Evolutionary conservation across 805 yeast species (phyloP), one percentile per base, ranked within the genome.

Genomic region (Starmerella powellii): DNA sequence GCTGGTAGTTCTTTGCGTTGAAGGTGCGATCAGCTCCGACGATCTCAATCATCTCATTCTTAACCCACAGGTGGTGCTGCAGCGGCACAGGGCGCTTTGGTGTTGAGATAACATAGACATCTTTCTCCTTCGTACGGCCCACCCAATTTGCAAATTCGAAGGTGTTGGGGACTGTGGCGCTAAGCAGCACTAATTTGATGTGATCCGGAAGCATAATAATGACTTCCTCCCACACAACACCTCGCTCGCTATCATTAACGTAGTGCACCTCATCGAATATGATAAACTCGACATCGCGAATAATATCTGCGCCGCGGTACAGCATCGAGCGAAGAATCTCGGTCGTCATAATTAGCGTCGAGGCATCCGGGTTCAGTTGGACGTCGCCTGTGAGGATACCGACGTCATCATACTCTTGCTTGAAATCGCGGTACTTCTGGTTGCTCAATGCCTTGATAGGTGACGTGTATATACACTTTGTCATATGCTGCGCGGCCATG

Each of bases 191-290:
- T 54, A 83, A 81, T 56, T 88, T 88, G 45, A 91, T 91, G 58
- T 91, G 96, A 50, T 87, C 95, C 0, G 98, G 98, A 27, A 91
- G 67, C 94, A 91, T 85, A 53, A 91, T 91, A 47, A 91, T 91
- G 18, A 91, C 96, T 63, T 91, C 98, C 65, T 91, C 98, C 98
- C 98, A 91, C 3, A 91, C 98, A 12, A 91, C 98, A 56, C 98
- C 98, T 61, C 98, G 76, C 55, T 85, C 95, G 44, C 84, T 79
- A 64, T 91, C 98, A 60, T 91, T 91, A 48, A 91, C 95, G 58
- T 91, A 91, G 63, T 91, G 98, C 1, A 91, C 98, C 59, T 91
- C 98, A 64, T 91, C 98, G 59, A 91, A 91, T 31, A 91, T 86
- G 21, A 91, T 95, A 67, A 87, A 91, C 57, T 88, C 98, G 18